Conservation (phyloP, 129 eudicot species). For the Flaveria ramosissima region DNA sequence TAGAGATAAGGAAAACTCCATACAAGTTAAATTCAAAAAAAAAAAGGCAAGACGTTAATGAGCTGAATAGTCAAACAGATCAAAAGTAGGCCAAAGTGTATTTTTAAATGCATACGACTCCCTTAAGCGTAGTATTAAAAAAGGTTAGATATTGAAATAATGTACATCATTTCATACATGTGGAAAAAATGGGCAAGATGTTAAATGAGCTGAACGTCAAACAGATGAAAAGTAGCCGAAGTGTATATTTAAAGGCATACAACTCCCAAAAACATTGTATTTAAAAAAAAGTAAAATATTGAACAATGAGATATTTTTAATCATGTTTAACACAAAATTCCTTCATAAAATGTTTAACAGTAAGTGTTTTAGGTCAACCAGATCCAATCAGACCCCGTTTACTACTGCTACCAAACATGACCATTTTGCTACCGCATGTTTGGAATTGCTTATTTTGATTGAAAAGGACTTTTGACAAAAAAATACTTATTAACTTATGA, state of each 20-base stretch:
- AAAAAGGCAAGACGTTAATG: no score
- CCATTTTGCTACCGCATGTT: background rate
- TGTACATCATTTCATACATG: no score
- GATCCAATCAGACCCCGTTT: background rate
- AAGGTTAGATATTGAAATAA: background rate
- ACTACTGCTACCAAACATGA: background rate
- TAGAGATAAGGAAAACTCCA: conserved; percentile 23
- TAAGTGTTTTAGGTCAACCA: background rate
- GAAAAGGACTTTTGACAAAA: no score
- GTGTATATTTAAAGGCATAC: background rate
- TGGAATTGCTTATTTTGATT: no score
- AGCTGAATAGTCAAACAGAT: no score
- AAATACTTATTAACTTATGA: no score
- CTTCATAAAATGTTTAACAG: background rate
- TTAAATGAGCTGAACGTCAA: background rate
- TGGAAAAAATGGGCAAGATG: background rate
- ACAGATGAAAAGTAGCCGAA: background rate
- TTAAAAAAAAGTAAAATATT: background rate
- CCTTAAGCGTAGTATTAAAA: background rate
- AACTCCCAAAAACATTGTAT: background rate
- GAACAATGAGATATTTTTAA: background rate
- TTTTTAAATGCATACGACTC: no score
- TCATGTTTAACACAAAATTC: background rate
- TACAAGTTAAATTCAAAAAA: background rate
- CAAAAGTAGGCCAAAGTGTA: no score